Percentiles rank a stretch among this genome's conserved stretches.
These are phyloP conservation scores for Cryomyces antarcticus DNA, from an alignment of 495 filamentous ascomycete species.

Conservation along the genomic window DNA sequence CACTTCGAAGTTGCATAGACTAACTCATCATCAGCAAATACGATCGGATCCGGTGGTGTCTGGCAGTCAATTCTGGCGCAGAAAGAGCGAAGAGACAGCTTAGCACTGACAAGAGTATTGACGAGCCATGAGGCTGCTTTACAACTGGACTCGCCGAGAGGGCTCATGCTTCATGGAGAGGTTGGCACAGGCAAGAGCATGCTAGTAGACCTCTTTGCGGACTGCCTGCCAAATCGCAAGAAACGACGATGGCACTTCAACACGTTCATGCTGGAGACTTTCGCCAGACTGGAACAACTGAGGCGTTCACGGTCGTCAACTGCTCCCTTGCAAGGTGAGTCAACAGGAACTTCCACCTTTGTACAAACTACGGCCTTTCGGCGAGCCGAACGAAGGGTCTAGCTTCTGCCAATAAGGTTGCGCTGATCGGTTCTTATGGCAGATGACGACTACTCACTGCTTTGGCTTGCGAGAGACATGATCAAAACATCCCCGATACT, in stretches of 20 bases:
- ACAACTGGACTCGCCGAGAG: slow-evolving; percentile 37
- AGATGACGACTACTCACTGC: slow-evolving; percentile 35
- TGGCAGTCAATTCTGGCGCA: slow-evolving; percentile 18
- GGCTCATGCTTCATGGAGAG: slow-evolving; percentile 47
- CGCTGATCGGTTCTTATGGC: slow-evolving; percentile 4
- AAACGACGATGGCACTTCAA: slow-evolving; percentile 59
- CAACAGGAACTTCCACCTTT: no score
- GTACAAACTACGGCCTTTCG: no score
- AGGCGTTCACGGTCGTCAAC: no score
- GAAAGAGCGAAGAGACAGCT: slow-evolving; percentile 24
- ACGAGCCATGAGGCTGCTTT: slow-evolving; percentile 43
- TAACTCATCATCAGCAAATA: slow-evolving; percentile 1
- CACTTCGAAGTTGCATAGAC: background rate
- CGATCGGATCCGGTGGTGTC: slow-evolving; percentile 6
- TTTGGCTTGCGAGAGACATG: slow-evolving; percentile 47
- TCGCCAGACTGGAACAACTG: slow-evolving; percentile 39
- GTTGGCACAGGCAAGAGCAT: slow-evolving; percentile 55
- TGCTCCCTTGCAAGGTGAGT: no score
- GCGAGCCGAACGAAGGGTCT: no score
- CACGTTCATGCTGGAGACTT: slow-evolving; percentile 51
- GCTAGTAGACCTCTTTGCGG: slow-evolving; percentile 47
- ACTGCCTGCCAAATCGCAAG: slow-evolving; percentile 40
- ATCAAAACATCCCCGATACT: slow-evolving; percentile 45
- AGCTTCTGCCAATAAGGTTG: no score
- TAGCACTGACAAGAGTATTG: slow-evolving; percentile 37